Percentiles rank a stretch among this genome's conserved stretches.
Conservation (phyloP, 1,139 yeast species). For the Diutina rugosa region DNA sequence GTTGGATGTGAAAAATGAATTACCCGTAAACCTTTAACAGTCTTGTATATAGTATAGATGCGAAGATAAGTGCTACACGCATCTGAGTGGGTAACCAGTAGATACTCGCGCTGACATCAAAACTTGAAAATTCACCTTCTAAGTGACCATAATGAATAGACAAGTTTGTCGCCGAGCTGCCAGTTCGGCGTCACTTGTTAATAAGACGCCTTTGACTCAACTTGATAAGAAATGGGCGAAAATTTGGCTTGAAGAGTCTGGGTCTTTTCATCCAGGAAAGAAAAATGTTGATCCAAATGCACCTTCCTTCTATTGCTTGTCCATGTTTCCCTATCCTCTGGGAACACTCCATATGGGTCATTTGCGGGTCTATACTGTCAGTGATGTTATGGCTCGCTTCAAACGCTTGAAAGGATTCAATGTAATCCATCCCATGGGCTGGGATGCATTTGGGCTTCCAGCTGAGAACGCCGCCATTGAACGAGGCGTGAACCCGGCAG, state of each 20-base stretch:
- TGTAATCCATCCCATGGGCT: conserved; percentile 95
- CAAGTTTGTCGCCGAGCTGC: background rate
- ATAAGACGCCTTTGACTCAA: conserved; percentile 5
- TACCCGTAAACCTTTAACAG: background rate
- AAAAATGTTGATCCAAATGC: conserved; percentile 11
- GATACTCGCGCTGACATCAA: background rate
- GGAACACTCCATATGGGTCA: conserved; percentile 92
- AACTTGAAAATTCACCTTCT: background rate
- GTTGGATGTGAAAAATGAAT: background rate
- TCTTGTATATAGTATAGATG: conserved; percentile 1
- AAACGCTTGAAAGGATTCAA: conserved; percentile 62
- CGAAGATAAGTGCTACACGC: background rate
- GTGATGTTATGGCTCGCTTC: conserved; percentile 73
- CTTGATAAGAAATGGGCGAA: conserved; percentile 40
- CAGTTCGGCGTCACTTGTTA: background rate
- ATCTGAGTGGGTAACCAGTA: background rate
- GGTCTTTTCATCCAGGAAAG: conserved; percentile 33
- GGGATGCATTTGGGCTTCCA: conserved; percentile 98
- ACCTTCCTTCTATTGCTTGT: conserved; percentile 48
- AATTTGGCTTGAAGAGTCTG: conserved; percentile 33
- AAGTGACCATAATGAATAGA: background rate
- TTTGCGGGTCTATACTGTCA: conserved; percentile 78
- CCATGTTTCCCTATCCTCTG: conserved; percentile 96
- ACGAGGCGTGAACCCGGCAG: conserved; percentile 61
- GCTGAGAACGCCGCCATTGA: conserved; percentile 98